phyloP scores from a whole-genome alignment of 2,329 filamentous ascomycete genomes.

The Apiospora koreana region DNA sequence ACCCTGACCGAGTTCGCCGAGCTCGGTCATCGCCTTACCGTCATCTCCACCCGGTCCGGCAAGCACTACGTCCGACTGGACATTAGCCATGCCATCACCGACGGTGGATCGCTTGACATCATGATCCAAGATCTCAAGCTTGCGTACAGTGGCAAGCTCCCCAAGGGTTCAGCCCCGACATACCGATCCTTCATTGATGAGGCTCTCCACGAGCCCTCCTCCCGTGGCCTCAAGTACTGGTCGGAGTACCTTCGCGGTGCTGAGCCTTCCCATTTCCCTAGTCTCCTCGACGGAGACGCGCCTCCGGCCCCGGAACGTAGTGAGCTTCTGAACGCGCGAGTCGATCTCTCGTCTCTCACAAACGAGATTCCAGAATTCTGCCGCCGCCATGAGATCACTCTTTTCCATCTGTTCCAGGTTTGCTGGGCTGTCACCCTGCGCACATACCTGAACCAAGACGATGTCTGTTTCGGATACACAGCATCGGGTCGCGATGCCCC shows the following conservation, averaged over 20 bases:
- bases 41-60: conserved; percentile 10
- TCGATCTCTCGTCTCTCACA: not conserved
- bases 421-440: conserved; percentile 14
- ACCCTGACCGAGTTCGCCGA: not conserved
- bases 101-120: conserved; percentile 33
- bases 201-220: conserved; percentile 18
- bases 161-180: conserved; percentile 13
- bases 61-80: conserved; percentile 29
- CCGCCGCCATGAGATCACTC: conserved; percentile 41
- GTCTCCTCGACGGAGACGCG: conserved; percentile 4
- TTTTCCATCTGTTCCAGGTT: conserved; percentile 15
- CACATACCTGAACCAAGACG: conserved; percentile 11
- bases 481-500: conserved; percentile 54
- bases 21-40: conserved; percentile 7
- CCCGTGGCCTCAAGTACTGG: conserved; percentile 28
- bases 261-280: conserved; percentile 29
- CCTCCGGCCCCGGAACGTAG: not conserved
- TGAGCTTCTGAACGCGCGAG: conserved; percentile 21
- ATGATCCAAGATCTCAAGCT: conserved; percentile 31
- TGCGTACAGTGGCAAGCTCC: conserved; percentile 25
- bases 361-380: conserved; percentile 35
- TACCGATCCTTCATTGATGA: conserved; percentile 22
- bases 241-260: conserved; percentile 24
- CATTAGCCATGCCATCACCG: conserved; percentile 37
- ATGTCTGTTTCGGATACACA: conserved; percentile 37